These are phyloP conservation scores for Agrocybe pediades DNA, from an alignment of 768 basidiomycete species.

Conservation along the genomic window DNA sequence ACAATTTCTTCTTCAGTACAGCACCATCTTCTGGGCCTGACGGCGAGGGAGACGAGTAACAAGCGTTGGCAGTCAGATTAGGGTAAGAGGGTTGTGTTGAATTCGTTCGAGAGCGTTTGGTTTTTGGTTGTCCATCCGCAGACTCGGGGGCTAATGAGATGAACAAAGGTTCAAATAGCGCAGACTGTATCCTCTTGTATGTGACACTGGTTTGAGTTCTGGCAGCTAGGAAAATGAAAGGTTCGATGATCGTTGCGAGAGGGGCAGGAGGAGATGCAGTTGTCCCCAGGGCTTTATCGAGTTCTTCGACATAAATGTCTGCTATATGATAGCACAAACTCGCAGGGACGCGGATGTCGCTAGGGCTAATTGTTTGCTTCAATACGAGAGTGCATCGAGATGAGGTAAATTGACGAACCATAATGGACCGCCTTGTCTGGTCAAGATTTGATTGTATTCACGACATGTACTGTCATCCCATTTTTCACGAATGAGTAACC, in stretches of 20 bases:
- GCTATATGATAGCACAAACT: constrained; percentile 84
- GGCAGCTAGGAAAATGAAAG: constrained; percentile 75
- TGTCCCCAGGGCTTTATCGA: constrained; percentile 63
- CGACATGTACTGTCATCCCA: constrained; percentile 64
- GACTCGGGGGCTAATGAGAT: constrained; percentile 42
- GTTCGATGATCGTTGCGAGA: constrained; percentile 40
- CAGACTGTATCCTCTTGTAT: constrained; percentile 71
- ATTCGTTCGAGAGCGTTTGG: constrained; percentile 49
- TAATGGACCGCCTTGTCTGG: constrained; percentile 72
- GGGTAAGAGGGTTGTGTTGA: constrained; percentile 33
- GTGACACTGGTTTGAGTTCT: constrained; percentile 63
- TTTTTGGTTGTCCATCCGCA: constrained; percentile 41
- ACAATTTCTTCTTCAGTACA: constrained; percentile 53
- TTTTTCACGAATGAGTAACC: constrained; percentile 66
- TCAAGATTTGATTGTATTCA: constrained; percentile 72
- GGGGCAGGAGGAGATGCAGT: constrained; percentile 46
- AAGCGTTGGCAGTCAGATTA: constrained; percentile 55
- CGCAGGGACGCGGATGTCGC: constrained; percentile 71
- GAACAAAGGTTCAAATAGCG: constrained; percentile 73
- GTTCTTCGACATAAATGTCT: constrained; percentile 89
- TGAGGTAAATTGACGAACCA: constrained; percentile 50
- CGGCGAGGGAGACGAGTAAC: constrained; percentile 38
- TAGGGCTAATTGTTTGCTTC: constrained; percentile 45
- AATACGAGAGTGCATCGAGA: constrained; percentile 2
- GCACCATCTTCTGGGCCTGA: constrained; percentile 37